These are phyloP conservation scores for Colletotrichum higginsianum DNA, from an alignment of 2,329 filamentous ascomycete species.

Conservation along the genomic window DNA sequence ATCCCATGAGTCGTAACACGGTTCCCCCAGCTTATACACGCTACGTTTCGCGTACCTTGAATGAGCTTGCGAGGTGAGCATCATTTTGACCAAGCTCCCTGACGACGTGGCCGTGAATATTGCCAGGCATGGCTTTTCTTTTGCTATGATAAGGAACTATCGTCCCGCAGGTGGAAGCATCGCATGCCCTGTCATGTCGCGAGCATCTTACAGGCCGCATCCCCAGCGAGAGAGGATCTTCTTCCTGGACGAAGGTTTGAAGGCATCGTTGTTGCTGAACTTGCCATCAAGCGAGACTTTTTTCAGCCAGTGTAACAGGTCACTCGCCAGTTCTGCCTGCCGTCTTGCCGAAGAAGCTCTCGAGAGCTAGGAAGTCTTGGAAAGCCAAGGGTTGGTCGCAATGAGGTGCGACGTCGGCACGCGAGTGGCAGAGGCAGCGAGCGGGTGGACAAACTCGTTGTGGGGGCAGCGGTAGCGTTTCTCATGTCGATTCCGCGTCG, in stretches of 20 bases:
- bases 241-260: slow-evolving; percentile 32
- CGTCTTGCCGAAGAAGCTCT: slow-evolving; percentile 8
- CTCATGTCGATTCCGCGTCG: not conserved
- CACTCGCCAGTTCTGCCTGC: not conserved
- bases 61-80: slow-evolving; percentile 28
- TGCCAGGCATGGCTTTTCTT: not conserved
- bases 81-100: slow-evolving; percentile 16
- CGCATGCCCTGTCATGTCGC: not conserved
- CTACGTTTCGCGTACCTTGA: slow-evolving; percentile 12
- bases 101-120: slow-evolving; percentile 9
- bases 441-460: not conserved
- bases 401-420: slow-evolving; percentile 27
- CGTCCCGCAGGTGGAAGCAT: slow-evolving; percentile 11
- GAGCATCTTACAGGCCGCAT: slow-evolving; percentile 16
- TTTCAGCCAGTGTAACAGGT: slow-evolving; percentile 9
- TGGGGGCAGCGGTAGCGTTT: not conserved
- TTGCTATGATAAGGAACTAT: slow-evolving; percentile 21
- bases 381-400: slow-evolving; percentile 30
- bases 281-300: slow-evolving; percentile 25
- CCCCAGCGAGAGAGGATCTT: slow-evolving; percentile 18
- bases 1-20: not conserved
- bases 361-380: slow-evolving; percentile 21
- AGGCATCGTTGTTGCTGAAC: slow-evolving; percentile 20
- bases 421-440: slow-evolving; percentile 12
- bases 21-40: not conserved